Evolutionary conservation across 306 rosid species (phyloP).

Genomic region (Quercus parvula): DNA sequence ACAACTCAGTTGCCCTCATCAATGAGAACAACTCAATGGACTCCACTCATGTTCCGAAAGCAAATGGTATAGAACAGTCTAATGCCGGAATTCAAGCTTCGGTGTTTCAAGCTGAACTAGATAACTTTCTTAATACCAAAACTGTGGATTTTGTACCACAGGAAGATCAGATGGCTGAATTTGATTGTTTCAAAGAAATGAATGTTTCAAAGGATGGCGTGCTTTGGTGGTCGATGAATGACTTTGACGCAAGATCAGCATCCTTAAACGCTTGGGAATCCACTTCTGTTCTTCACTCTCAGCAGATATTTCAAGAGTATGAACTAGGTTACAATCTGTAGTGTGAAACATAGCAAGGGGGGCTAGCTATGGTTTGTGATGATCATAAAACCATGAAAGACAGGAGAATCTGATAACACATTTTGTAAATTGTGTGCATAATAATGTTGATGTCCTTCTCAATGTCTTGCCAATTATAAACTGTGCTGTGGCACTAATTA

Average conservation of each 20-base stretch:
- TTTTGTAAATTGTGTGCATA: slow-evolving; percentile 68
- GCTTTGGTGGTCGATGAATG: slow-evolving; percentile 76
- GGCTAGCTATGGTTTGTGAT: slow-evolving; percentile 25
- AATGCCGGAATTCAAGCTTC: slow-evolving; percentile 34
- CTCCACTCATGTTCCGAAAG: slow-evolving; percentile 21
- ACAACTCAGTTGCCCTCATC: slow-evolving; percentile 20
- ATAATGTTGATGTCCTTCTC: slow-evolving; percentile 33
- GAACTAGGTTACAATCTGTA: slow-evolving; percentile 63
- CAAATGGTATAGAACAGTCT: slow-evolving; percentile 20
- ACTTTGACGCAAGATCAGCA: slow-evolving; percentile 59
- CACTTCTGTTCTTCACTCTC: slow-evolving; percentile 47
- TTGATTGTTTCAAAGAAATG: slow-evolving; percentile 71
- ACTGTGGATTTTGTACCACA: slow-evolving; percentile 31
- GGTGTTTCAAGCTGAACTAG: slow-evolving; percentile 53
- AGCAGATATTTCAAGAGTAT: slow-evolving; percentile 69
- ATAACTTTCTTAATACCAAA: slow-evolving; percentile 50
- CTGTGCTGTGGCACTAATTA: background rate
- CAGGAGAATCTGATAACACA: slow-evolving; percentile 9
- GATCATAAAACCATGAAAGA: slow-evolving; percentile 40
- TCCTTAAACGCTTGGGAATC: slow-evolving; percentile 80
- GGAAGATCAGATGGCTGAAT: slow-evolving; percentile 42
- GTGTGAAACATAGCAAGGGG: slow-evolving; percentile 18
- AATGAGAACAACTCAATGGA: slow-evolving; percentile 23
- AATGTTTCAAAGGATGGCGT: slow-evolving; percentile 49
- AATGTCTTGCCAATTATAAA: slow-evolving; percentile 10